Percentiles rank a stretch among this genome's conserved stretches.
Evolutionary conservation across 495 filamentous ascomycete species (phyloP).

Genomic region (Clavariopsis aquatica): DNA sequence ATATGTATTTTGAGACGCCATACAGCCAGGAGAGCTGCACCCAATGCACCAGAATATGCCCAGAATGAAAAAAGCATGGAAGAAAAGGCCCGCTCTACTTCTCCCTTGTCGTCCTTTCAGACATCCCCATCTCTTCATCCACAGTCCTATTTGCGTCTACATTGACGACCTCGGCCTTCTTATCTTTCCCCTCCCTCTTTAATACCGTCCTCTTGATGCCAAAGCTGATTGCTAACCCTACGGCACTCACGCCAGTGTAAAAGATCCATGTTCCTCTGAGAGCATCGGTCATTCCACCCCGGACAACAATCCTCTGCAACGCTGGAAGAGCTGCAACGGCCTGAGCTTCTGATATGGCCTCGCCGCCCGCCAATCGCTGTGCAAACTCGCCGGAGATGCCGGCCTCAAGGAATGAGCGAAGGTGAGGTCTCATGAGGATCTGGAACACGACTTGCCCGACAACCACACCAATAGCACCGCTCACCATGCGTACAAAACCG

Average conservation of each 20-base stretch:
- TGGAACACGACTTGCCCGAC: constrained; percentile 38
- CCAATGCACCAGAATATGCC: neutral
- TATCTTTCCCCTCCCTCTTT: constrained; percentile 56
- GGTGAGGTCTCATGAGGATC: constrained; percentile 41
- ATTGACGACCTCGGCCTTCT: neutral
- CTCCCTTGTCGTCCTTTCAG: neutral
- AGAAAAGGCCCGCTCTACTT: neutral
- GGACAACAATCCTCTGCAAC: constrained; percentile 20
- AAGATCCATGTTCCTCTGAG: constrained; percentile 26
- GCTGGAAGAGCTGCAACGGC: constrained; percentile 11
- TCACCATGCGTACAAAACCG: constrained; percentile 35
- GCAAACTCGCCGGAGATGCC: constrained; percentile 23
- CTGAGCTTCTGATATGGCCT: constrained; percentile 19
- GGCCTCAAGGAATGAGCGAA: constrained; percentile 23
- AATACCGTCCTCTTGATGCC: constrained; percentile 59
- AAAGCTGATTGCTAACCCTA: constrained; percentile 52
- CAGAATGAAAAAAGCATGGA: neutral
- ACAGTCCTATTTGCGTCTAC: neutral
- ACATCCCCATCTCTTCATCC: neutral
- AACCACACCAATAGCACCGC: constrained; percentile 37
- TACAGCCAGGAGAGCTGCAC: neutral
- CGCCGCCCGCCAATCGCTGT: constrained; percentile 20
- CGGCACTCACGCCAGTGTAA: constrained; percentile 17
- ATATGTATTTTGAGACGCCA: neutral
- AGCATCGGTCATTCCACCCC: constrained; percentile 3